Percentiles rank a stretch among this genome's conserved stretches.
Evolutionary conservation across 2,329 filamentous ascomycete species (phyloP).

Genomic region (Clarireedia monteithiana): DNA sequence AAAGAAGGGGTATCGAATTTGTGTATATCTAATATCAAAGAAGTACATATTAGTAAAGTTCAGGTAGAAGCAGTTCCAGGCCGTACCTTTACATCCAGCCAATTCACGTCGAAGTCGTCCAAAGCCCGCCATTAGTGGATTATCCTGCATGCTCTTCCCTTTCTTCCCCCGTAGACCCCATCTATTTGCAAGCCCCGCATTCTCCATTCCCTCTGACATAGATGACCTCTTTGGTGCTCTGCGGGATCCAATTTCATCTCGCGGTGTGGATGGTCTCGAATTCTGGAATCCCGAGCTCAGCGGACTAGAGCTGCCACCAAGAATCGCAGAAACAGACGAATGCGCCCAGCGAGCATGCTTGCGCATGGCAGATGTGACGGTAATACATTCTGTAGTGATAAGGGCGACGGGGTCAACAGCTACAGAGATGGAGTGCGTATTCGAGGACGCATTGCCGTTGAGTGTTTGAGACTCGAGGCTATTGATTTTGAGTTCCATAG

Average conservation of each 20-base stretch:
- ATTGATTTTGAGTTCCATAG: conserved; percentile 4
- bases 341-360: conserved; percentile 95
- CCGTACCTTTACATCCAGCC: conserved; percentile 69
- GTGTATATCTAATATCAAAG: conserved; percentile 58
- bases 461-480: conserved; percentile 6
- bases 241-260: conserved; percentile 21
- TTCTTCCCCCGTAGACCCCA: conserved; percentile 95
- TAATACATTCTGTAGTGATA: conserved; percentile 97
- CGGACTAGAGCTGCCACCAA: conserved; percentile 59
- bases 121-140: conserved; percentile 92
- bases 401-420: conserved; percentile 86
- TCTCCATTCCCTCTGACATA: conserved; percentile 38
- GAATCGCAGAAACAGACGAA: conserved; percentile 90
- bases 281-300: conserved; percentile 33
- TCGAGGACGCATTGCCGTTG: conserved; percentile 19
- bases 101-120: conserved; percentile 82
- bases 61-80: neutral
- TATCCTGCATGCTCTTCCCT: conserved; percentile 95
- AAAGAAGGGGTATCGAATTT: conserved; percentile 84
- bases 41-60: conserved; percentile 22
- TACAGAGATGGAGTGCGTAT: conserved; percentile 51
- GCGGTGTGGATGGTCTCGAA: conserved; percentile 37
- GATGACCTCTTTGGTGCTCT: conserved; percentile 20
- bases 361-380: conserved; percentile 95
- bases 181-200: conserved; percentile 63